Conservation (phyloP, 139 green algal species). For the Coelastrella sp. region DNA sequence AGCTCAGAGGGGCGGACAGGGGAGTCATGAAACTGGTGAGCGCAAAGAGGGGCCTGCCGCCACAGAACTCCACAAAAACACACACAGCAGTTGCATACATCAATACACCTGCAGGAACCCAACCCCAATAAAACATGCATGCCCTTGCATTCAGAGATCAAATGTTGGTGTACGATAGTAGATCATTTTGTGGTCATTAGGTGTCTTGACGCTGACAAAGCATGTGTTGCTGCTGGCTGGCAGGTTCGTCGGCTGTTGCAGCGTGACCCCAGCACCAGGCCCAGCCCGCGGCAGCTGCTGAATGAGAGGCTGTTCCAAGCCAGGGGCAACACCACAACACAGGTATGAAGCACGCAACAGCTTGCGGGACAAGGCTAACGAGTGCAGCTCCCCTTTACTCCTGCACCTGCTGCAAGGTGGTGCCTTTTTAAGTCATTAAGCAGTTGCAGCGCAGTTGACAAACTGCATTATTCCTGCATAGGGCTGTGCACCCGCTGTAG, state of each 20-base stretch:
- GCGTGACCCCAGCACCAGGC: neutral
- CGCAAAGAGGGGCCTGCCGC: neutral
- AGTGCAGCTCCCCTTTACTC: too few species aligned
- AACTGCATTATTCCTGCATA: too few species aligned
- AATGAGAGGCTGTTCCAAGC: constrained; percentile 16
- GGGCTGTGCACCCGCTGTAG: too few species aligned
- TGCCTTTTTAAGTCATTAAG: too few species aligned
- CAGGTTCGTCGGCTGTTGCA: constrained; percentile 15
- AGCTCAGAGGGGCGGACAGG: neutral
- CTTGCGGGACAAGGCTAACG: too few species aligned
- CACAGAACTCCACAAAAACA: neutral
- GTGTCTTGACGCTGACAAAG: too few species aligned
- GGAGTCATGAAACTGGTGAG: constrained; percentile 20
- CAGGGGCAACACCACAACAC: constrained; percentile 10
- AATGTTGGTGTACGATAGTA: too few species aligned
- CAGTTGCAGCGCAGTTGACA: too few species aligned
- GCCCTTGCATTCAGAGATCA: too few species aligned
- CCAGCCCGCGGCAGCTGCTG: constrained; percentile 7
- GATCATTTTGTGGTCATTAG: too few species aligned
- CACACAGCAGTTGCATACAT: neutral
- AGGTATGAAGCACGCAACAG: neutral
- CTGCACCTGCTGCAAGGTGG: too few species aligned
- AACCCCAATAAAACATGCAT: neutral
- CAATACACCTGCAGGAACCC: neutral
- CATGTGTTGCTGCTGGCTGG: too few species aligned